Conservation (phyloP, 768 basidiomycete genomes). For the Cyclocybe aegerita region DNA sequence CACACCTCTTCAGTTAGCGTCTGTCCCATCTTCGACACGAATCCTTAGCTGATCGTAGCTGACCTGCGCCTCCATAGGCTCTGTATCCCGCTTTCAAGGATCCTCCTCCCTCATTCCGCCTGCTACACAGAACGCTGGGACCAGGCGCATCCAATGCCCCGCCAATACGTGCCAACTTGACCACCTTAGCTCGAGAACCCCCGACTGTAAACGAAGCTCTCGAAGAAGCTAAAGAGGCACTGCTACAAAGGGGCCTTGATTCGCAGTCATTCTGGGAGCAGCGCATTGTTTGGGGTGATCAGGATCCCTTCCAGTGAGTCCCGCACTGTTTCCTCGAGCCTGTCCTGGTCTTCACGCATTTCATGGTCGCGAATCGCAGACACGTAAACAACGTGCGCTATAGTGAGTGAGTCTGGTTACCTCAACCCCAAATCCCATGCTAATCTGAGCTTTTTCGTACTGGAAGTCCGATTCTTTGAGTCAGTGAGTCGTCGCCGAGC, state of each 20-base stretch:
- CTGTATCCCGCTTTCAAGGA: constrained; percentile 63
- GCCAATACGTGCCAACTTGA: constrained; percentile 13
- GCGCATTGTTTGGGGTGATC: constrained; percentile 76
- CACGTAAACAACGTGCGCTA: constrained; percentile 82
- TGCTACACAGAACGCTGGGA: constrained; percentile 57
- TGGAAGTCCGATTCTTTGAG: constrained; percentile 66
- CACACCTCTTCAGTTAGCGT: too few relatives aligned
- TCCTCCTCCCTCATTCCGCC: constrained; percentile 63
- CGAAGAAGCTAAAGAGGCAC: constrained; percentile 39
- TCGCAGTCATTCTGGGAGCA: constrained; percentile 76
- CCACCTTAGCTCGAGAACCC: constrained; percentile 10
- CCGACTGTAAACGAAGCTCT: constrained; percentile 16
- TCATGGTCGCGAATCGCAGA: constrained; percentile 31
- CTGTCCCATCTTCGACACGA: too few relatives aligned
- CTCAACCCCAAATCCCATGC: background rate
- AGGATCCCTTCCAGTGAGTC: constrained; percentile 74
- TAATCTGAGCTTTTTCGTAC: background rate
- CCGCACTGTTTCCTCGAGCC: background rate
- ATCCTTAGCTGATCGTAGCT: background rate
- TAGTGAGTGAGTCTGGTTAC: constrained; percentile 36
- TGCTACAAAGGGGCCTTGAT: constrained; percentile 53
- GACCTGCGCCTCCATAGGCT: constrained; percentile 36
- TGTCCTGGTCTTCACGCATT: background rate
- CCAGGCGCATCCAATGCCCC: constrained; percentile 58
- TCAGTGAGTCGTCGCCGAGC: constrained; percentile 41